Base-by-base conservation (phyloP, 306 rosid species). In the Prunus mongolica region DNA sequence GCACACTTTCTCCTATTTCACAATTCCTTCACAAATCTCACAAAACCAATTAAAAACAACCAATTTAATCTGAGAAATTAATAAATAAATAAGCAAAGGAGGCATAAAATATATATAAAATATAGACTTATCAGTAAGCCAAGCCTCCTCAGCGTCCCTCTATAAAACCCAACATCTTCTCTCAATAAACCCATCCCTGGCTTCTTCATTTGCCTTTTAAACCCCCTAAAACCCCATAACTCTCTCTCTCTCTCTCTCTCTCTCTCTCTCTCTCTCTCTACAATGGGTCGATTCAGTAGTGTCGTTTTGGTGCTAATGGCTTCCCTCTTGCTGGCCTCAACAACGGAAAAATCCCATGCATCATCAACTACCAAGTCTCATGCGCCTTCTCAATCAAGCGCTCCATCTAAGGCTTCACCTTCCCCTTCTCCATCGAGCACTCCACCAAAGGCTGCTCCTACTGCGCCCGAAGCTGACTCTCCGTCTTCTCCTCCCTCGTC, bases 401-500 rank as follows among this genome's bases (percentile, higher is more conserved):
- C 81, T 2, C 18, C 67, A 6, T 32, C 83, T 15, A 71, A 80
- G 18, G 19, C 49, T 46, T 11, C 50, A 9, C 13, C 50, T 46
- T 11, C 50, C 3, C 50, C 14, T 46, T 46, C 50, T 46, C 15
- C 50, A 46, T 9, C 3, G 50, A 46, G 50, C 50, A 0, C 50
- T 46, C 50, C 50, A 46, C 50, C 50, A 12, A 12, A 11, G 13
- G 15, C 50, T 46, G 50, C 50, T 11, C 50, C 50, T 46, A 46
- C 50, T 11, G 15, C 50, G 50, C 50, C 15, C 15, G 25, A 5
- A 5, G 41, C 2, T 24, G 55, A 69, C 18, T 57, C 76, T 28
- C 80, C 81, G 2, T 71, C 81, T 56, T 69, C 75, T 69, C 81
- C 81, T 60, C 72, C 82, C 0, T 18, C 67, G 2, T 44, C 74